Conservation (phyloP, 75 land plant genomes). For the Cupressus sempervirens region DNA sequence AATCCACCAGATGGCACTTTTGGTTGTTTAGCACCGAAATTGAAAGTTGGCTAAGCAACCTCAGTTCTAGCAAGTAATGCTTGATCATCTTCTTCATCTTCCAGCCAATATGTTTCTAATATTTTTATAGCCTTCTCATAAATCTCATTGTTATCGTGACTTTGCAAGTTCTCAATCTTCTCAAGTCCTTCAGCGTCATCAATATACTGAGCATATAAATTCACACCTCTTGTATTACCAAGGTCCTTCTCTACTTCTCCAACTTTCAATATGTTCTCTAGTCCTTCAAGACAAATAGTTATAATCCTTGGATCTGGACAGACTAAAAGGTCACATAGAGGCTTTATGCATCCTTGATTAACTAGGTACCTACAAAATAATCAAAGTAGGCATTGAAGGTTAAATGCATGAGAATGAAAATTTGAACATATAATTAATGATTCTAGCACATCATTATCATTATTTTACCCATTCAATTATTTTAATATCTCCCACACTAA, state of each 20-base stretch:
- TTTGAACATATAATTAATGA: too few species aligned
- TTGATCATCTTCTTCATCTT: conserved; percentile 61
- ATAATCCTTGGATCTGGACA: conserved; percentile 76
- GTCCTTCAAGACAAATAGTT: conserved; percentile 74
- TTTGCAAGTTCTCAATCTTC: conserved; percentile 72
- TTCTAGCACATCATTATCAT: too few species aligned
- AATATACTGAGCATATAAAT: conserved; percentile 63
- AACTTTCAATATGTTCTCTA: conserved; percentile 77
- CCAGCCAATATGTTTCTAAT: too few species aligned
- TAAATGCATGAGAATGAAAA: neutral
- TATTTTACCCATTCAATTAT: neutral
- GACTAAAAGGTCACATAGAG: conserved; percentile 64
- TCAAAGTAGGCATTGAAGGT: neutral
- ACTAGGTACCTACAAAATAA: conserved; percentile 54
- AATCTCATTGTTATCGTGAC: conserved; percentile 75
- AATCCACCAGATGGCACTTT: conserved; percentile 28
- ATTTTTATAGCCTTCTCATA: conserved; percentile 84
- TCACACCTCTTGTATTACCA: conserved; percentile 49
- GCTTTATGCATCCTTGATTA: too few species aligned
- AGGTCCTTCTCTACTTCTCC: conserved; percentile 72
- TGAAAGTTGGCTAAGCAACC: conserved; percentile 28
- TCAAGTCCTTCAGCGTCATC: conserved; percentile 89
- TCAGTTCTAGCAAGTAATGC: conserved; percentile 24
- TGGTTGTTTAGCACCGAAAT: conserved; percentile 20
- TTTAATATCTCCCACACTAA: neutral